These are phyloP conservation scores for Xanthoconium stramineum DNA, from an alignment of 768 basidiomycete species.

Conservation along the genomic window DNA sequence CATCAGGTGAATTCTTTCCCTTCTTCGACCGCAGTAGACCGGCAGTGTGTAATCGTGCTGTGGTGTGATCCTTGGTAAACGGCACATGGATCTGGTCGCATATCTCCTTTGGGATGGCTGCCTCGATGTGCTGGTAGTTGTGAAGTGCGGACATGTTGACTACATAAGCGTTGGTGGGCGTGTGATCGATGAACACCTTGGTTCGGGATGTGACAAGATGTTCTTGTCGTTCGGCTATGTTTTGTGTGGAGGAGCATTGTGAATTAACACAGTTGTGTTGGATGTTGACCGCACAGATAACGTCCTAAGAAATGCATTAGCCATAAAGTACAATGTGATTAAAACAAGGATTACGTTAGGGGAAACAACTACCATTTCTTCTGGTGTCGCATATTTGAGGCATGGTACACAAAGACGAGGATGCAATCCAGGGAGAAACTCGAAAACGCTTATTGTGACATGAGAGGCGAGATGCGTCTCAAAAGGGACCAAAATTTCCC, in stretches of 20 bases:
- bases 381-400: not conserved
- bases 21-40: not conserved
- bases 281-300: not conserved
- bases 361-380: not conserved
- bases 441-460: not conserved
- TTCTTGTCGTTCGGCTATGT: not conserved
- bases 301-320: not conserved
- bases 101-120: not conserved
- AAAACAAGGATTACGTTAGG: not conserved
- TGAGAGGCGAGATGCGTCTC: not conserved
- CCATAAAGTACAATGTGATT: no score
- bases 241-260: not conserved
- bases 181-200: not conserved
- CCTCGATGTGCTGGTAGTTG: not conserved
- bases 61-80: not conserved
- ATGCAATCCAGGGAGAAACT: slow-evolving; percentile 4
- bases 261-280: not conserved
- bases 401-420: not conserved
- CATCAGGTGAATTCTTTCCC: not conserved
- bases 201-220: not conserved
- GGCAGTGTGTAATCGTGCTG: not conserved
- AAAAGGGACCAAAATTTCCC: not conserved
- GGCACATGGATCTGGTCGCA: not conserved
- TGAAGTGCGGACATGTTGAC: not conserved
- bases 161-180: not conserved